Conservation (phyloP, 1,139 yeast genomes). For the Blastobotrys illinoisensis region DNA sequence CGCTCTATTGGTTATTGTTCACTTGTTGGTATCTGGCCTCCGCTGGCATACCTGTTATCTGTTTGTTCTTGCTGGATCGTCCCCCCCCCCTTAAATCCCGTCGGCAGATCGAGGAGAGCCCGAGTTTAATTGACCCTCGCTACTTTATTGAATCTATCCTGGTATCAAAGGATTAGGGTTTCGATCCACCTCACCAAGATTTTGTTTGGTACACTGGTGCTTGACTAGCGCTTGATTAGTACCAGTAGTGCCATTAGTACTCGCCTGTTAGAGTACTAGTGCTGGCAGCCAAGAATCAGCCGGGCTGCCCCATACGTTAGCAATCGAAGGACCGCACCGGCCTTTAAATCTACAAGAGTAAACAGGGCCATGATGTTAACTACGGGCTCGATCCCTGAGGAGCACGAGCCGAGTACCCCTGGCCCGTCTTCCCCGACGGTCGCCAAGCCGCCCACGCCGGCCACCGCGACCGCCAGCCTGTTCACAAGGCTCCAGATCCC, state of each 20-base stretch:
- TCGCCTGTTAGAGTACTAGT: no score
- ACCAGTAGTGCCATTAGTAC: no score
- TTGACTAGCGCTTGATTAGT: no score
- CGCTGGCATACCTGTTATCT: no score
- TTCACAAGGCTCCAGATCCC: slow-evolving; percentile 2
- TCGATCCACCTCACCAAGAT: background rate
- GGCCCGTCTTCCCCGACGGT: background rate
- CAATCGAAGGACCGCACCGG: background rate
- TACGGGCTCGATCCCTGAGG: background rate
- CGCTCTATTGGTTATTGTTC: background rate
- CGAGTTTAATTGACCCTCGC: background rate
- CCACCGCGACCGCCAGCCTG: slow-evolving; percentile 1
- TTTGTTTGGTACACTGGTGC: no score
- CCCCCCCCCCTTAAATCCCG: background rate
- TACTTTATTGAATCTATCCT: background rate
- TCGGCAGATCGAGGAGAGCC: background rate
- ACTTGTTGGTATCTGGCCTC: no score
- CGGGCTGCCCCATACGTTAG: background rate
- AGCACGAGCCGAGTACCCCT: background rate
- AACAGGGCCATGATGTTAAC: background rate
- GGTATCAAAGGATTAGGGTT: background rate
- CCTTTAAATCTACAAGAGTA: no score
- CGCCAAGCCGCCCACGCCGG: slow-evolving; percentile 2
- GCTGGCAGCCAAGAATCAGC: background rate
- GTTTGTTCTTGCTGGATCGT: background rate